Base-by-base conservation (phyloP, 2,329 filamentous ascomycete genomes). In the Alternaria sp. region DNA sequence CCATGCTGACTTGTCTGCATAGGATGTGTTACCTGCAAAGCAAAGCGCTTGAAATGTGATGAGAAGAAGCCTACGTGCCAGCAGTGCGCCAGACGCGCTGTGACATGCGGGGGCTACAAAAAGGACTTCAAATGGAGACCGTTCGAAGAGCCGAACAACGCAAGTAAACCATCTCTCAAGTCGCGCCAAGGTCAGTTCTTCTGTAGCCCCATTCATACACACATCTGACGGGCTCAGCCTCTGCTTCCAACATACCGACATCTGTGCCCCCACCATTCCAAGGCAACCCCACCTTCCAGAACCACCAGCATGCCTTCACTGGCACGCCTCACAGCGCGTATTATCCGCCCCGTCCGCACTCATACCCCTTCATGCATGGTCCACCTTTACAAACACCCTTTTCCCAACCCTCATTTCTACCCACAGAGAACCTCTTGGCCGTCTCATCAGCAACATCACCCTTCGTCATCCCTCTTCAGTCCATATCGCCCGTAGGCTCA, bases 41-140 rank as follows among this genome's bases (percentile, higher is more conserved):
- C 85, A 61, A 91, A 91, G 77, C 82, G 89, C 58, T 79, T 91
- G 52, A 91, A 91, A 78, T 91, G 89, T 77, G 89, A 90, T 73
- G 89, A 91, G 79, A 86, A 84, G 44, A 90, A 91, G 65, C 89
- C 88, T 0, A 83, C 81, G 23, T 90, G 88, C 69, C 80, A 85
- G 58, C 88, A 90, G 78, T 90, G 88, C 71, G 81, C 85, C 44
- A 85, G 85, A 66, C 82, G 88, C 52, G 86, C 84, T 62, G 88
- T 91, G 23, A 73, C 80, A 3, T 91, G 89, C 71, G 88, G 88
- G 58, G 89, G 89, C 34, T 91, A 91, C 77, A 89, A 87, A 75
- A 91, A 90, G 73, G 86, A 90, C 73, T 91, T 90, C 79, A 90
- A 91, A 81, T 91, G 89, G 89, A 82, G 87, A 51, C 84, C 87